Base-by-base conservation (phyloP, 805 yeast species). In the Yamadazyma paraphyllophila region DNA sequence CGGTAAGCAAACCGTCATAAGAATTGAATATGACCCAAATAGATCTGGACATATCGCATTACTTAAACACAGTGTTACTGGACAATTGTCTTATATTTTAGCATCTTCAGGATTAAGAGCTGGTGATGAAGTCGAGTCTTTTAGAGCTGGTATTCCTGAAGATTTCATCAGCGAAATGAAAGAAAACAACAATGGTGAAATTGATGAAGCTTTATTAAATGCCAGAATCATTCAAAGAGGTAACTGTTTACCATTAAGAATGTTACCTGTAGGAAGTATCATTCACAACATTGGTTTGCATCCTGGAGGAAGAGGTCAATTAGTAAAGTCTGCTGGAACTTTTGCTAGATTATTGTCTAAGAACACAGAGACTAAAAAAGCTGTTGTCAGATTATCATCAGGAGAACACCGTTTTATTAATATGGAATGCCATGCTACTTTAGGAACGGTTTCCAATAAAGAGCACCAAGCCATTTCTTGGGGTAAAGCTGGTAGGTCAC, bases 401-500 rank as follows among this genome's bases (percentile, higher is more conserved):
- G 98, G 99, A 47, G 99, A 94, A 69, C 95, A 90, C 59, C 84
- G 99, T 60, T 90, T 87, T 57, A 87, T 94, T 20, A 78, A 87
- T 43, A 62, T 89, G 46, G 85, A 88, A 44, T 88, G 96, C 20
- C 88, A 92, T 66, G 98, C 98, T 16, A 90, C 98, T 1, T 74
- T 94, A 51, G 99, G 99, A 29, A 80, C 88, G 41, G 96, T 90
- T 10, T 89, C 97, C 12, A 94, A 94, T 65, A 80, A 88, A 43
- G 97, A 90, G 55, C 97, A 92, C 69, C 94, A 87, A 69, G 88
- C 88, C 56, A 79, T 81, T 52, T 79, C 87, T 48, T 80, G 89
- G 71, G 99, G 99, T 77, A 94, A 94, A 67, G 99, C 99, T 17
- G 99, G 99, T 60, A 82, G 97, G 68, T 76, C 85, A 43, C 84